Percentiles rank a stretch among this genome's conserved stretches.
phyloP scores from a whole-genome alignment of 2,329 filamentous ascomycete genomes.

The Byssochlamys sp. region DNA sequence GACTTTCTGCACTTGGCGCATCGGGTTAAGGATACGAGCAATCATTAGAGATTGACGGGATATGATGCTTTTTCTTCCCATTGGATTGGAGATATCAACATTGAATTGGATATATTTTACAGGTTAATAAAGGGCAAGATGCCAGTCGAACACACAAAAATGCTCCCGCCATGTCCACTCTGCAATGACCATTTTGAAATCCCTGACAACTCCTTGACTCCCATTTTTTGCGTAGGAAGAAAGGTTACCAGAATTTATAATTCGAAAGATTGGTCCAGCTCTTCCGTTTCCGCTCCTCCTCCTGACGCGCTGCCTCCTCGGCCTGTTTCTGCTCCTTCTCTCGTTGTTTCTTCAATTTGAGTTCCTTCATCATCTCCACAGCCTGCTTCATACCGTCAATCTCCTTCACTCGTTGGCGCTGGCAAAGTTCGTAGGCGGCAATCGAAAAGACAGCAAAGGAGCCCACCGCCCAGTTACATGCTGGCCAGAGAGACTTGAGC shows the following conservation, averaged over 20 bases:
- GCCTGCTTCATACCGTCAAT: conserved; percentile 74
- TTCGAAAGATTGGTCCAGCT: conserved; percentile 36
- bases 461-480: conserved; percentile 78
- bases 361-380: conserved; percentile 68
- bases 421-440: conserved; percentile 73
- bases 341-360: conserved; percentile 56
- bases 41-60: neutral
- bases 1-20: neutral
- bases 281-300: conserved; percentile 32
- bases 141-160: neutral
- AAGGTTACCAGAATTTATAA: conserved; percentile 39
- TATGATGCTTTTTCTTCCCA: conserved; percentile 1
- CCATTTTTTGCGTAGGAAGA: conserved; percentile 8
- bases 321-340: conserved; percentile 35
- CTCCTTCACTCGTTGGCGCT: conserved; percentile 63
- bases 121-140: conserved; percentile 1
- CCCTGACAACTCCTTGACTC: conserved; percentile 23
- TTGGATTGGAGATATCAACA: conserved; percentile 7
- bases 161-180: neutral
- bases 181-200: conserved; percentile 8
- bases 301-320: conserved; percentile 24
- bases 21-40: neutral
- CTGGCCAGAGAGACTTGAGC: conserved; percentile 51
- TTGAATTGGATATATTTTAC: conserved; percentile 6
- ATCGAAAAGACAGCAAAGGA: conserved; percentile 62